Evolutionary conservation across 179 eudicot species (phyloP).

Genomic region (Camellia oleifera): DNA sequence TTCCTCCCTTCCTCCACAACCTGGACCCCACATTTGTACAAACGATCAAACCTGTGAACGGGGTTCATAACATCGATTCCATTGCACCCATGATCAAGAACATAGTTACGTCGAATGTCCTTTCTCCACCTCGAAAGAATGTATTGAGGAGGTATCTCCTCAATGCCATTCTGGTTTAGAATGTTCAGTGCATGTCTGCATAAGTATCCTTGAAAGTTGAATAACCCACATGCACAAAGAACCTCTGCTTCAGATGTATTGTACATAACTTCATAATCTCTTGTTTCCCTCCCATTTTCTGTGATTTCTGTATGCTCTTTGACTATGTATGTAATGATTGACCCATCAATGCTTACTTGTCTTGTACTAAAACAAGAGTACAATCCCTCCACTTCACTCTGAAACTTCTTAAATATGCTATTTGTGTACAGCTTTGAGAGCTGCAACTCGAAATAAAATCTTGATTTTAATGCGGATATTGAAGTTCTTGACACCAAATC

Average conservation of each 20-base stretch:
- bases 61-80: constrained; percentile 34
- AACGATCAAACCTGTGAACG: constrained; percentile 45
- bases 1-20: constrained; percentile 58
- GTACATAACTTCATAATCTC: constrained; percentile 27
- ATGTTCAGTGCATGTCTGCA: constrained; percentile 30
- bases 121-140: constrained; percentile 34
- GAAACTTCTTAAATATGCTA: constrained; percentile 25
- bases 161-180: constrained; percentile 23
- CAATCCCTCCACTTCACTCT: constrained; percentile 24
- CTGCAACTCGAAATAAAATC: constrained; percentile 30
- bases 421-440: constrained; percentile 31
- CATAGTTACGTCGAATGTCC: constrained; percentile 42
- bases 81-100: constrained; percentile 31
- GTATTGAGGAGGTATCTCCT: constrained; percentile 36
- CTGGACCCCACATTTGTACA: constrained; percentile 44
- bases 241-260: constrained; percentile 24
- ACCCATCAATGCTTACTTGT: constrained; percentile 42
- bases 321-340: constrained; percentile 33
- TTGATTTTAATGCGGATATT: constrained; percentile 13
- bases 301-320: constrained; percentile 26
- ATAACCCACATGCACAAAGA: constrained; percentile 27
- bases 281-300: constrained; percentile 20
- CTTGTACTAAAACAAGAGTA: constrained; percentile 44
- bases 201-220: constrained; percentile 30
- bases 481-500: constrained; percentile 23